Evolutionary conservation across 768 basidiomycete genomes (phyloP).

Genomic region (Chalciporus sphaerocephalus): DNA sequence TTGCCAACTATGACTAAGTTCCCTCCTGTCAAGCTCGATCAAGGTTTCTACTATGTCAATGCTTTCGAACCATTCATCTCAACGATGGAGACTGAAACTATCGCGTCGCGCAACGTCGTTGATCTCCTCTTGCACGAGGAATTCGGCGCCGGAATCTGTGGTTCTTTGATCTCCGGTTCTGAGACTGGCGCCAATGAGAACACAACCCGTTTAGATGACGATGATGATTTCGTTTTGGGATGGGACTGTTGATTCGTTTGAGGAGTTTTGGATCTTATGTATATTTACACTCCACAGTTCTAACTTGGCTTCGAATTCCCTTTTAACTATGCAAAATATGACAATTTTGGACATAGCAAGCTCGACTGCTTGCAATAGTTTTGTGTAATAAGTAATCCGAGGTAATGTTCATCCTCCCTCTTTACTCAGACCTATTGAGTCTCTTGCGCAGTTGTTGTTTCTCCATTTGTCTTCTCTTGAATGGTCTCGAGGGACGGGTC

Average conservation of each 20-base stretch:
- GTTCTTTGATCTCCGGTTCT: conserved; percentile 33
- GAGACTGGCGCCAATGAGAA: conserved; percentile 15
- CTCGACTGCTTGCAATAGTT: neutral
- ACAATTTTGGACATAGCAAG: neutral
- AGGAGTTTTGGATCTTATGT: neutral
- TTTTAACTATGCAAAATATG: neutral
- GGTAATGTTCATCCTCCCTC: neutral
- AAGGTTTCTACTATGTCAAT: conserved; percentile 86
- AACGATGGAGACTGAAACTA: conserved; percentile 92
- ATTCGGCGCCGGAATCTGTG: conserved; percentile 70
- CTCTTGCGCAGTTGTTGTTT: neutral
- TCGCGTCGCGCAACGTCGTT: conserved; percentile 78
- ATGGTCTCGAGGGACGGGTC: conserved; percentile 13
- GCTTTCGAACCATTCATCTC: conserved; percentile 88
- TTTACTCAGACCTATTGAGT: neutral
- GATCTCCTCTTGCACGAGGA: conserved; percentile 73
- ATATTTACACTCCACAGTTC: neutral
- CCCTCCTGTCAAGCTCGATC: conserved; percentile 73
- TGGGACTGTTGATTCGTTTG: conserved; percentile 61
- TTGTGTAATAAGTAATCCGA: neutral
- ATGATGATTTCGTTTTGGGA: conserved; percentile 53
- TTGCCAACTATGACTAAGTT: conserved; percentile 63
- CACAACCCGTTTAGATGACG: conserved; percentile 8
- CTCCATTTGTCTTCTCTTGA: conserved; percentile 13
- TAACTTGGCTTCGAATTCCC: neutral